A percentile compares a stretch with the other conserved stretches of the same genome.
These are phyloP conservation scores for Globisporangium canariense DNA, from an alignment of 352 stramenopile species.

Conservation along the genomic window DNA sequence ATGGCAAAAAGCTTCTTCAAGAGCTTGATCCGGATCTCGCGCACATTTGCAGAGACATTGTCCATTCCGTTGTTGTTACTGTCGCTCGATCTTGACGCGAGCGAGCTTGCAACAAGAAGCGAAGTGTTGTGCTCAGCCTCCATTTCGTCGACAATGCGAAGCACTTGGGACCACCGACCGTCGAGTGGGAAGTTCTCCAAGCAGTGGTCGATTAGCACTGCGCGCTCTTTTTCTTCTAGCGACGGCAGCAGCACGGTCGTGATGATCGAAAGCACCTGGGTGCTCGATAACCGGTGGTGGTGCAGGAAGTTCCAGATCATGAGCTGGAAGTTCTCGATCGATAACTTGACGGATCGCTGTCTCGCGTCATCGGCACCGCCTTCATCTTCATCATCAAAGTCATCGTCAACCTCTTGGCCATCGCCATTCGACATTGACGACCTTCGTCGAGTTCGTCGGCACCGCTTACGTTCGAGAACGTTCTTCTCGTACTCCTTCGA, in stretches of 20 bases:
- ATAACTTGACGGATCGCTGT: constrained; percentile 11
- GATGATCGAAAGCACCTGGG: constrained; percentile 41
- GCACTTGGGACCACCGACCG: constrained; percentile 40
- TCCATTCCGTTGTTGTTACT: constrained; percentile 7
- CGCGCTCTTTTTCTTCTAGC: constrained; percentile 43
- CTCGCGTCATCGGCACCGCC: constrained; percentile 1
- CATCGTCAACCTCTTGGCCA: constrained; percentile 15
- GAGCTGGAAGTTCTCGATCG: constrained; percentile 55
- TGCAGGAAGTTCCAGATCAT: constrained; percentile 62
- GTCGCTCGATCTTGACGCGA: background rate
- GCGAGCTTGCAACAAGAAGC: background rate
- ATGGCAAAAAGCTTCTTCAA: constrained; percentile 57
- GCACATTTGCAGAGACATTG: constrained; percentile 20
- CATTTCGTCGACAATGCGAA: constrained; percentile 41
- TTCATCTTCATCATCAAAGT: constrained; percentile 12
- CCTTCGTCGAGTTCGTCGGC: constrained; percentile 8
- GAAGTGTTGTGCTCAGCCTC: constrained; percentile 15
- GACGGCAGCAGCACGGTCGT: constrained; percentile 40
- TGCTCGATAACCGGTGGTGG: constrained; percentile 42
- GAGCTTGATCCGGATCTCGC: constrained; percentile 35
- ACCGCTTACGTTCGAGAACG: constrained; percentile 27
- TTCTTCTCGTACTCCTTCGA: constrained; percentile 66
- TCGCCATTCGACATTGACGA: constrained; percentile 15
- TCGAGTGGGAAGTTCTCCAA: constrained; percentile 35
- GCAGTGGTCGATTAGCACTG: constrained; percentile 35